phyloP scores from a whole-genome alignment of 352 stramenopile species.

The Albugo laibachii region DNA sequence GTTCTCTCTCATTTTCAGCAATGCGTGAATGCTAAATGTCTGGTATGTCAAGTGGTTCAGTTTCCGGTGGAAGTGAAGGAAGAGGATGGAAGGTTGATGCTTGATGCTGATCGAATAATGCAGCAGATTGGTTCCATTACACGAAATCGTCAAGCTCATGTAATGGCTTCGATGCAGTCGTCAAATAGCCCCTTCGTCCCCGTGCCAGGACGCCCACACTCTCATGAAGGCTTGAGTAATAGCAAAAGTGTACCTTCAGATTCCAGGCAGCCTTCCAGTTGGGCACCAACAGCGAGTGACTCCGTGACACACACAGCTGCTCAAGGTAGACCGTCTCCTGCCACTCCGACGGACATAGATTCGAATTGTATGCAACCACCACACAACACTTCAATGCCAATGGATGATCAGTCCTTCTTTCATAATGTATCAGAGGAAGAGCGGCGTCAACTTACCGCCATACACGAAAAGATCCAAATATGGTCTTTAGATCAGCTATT shows the following conservation, averaged over 20 bases:
- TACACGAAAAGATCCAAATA: conserved; percentile 47
- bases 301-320: not conserved
- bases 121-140: conserved; percentile 61
- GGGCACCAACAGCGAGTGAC: no score
- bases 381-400: not conserved
- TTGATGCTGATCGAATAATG: conserved; percentile 51
- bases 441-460: conserved; percentile 39
- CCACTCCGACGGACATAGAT: not conserved
- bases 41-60: conserved; percentile 93
- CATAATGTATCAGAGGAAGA: conserved; percentile 42
- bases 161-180: no score
- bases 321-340: not conserved
- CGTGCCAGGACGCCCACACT: no score
- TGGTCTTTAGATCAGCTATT: conserved; percentile 58
- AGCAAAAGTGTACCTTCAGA: not conserved
- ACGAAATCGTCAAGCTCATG: conserved; percentile 15
- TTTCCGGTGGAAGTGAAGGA: conserved; percentile 93
- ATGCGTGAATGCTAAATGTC: conserved; percentile 93
- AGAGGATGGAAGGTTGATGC: conserved; percentile 69
- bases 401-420: conserved; percentile 3
- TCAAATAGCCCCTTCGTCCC: no score
- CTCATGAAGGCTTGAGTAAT: not conserved
- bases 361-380: not conserved
- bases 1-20: conserved; percentile 98
- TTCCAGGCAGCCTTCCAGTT: not conserved